These are phyloP conservation scores for Aspergillus phoenicis DNA, from an alignment of 2,329 filamentous ascomycete genomes.

Conservation along the genomic window DNA sequence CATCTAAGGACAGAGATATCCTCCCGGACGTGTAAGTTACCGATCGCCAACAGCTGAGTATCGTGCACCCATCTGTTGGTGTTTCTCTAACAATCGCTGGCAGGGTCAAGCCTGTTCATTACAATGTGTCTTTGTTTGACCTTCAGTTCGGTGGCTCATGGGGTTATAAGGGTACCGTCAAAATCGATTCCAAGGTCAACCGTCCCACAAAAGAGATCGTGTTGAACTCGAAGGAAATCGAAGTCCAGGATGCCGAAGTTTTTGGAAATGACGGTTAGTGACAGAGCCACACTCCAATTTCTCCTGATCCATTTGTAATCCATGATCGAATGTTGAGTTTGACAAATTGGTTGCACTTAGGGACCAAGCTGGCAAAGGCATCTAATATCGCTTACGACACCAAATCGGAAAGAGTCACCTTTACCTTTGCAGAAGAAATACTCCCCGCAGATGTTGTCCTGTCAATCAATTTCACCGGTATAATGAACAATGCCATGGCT, in stretches of 20 bases:
- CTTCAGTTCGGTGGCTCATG: conserved; percentile 72
- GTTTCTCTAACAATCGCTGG: conserved; percentile 14
- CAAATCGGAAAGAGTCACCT: conserved; percentile 78
- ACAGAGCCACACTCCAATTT: not conserved
- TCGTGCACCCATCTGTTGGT: conserved; percentile 8
- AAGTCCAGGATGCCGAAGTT: conserved; percentile 64
- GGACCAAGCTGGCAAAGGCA: conserved; percentile 49
- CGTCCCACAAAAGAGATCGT: conserved; percentile 74
- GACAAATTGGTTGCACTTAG: conserved; percentile 21
- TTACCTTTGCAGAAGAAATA: conserved; percentile 74
- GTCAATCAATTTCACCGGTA: conserved; percentile 74
- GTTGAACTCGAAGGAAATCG: conserved; percentile 83
- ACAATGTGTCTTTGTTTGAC: conserved; percentile 77
- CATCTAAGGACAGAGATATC: conserved; percentile 47
- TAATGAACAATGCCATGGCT: conserved; percentile 86
- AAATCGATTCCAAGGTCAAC: conserved; percentile 73
- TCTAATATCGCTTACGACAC: conserved; percentile 76
- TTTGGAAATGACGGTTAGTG: conserved; percentile 38
- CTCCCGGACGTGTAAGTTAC: conserved; percentile 48
- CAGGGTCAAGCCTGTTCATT: conserved; percentile 81
- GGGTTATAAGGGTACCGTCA: conserved; percentile 83
- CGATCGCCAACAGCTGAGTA: not conserved
- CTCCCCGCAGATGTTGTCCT: conserved; percentile 69
- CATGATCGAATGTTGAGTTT: not conserved
- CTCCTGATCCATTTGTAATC: not conserved